A percentile compares a stretch with the other conserved stretches of the same genome.
Evolutionary conservation across 2,329 filamentous ascomycete species (phyloP).

Genomic region (Fusarium pseudograminearum): DNA sequence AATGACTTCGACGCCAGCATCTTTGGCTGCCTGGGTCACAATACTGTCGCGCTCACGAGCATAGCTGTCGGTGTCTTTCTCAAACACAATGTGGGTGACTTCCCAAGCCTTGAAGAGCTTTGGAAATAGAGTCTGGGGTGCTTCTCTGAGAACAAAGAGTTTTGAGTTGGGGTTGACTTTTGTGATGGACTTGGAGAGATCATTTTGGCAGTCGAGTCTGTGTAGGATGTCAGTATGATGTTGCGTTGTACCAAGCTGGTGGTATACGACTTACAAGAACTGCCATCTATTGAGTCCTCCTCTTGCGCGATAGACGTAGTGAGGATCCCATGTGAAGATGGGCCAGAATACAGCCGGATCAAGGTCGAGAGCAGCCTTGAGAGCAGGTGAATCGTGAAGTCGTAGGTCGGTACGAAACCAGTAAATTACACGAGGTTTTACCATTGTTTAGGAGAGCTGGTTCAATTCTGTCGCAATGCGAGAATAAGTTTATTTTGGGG

Average conservation of each 20-base stretch:
- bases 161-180: slow-evolving; percentile 78
- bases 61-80: slow-evolving; percentile 83
- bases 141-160: slow-evolving; percentile 78
- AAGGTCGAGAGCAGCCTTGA: slow-evolving; percentile 77
- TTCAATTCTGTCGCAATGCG: not conserved
- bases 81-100: slow-evolving; percentile 81
- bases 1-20: slow-evolving; percentile 77
- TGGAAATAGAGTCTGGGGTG: slow-evolving; percentile 76
- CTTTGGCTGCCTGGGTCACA: slow-evolving; percentile 69
- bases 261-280: slow-evolving; percentile 64
- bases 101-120: slow-evolving; percentile 80
- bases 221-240: slow-evolving; percentile 5
- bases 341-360: slow-evolving; percentile 77
- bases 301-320: slow-evolving; percentile 79
- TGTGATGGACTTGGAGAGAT: slow-evolving; percentile 74
- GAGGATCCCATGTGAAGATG: slow-evolving; percentile 84
- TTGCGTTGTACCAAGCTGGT: fast-evolving
- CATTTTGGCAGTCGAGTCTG: slow-evolving; percentile 78
- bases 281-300: slow-evolving; percentile 81
- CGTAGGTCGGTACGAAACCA: slow-evolving; percentile 85
- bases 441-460: slow-evolving; percentile 45
- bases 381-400: slow-evolving; percentile 80
- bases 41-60: slow-evolving; percentile 71
- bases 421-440: slow-evolving; percentile 69
- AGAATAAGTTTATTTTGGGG: not conserved